A percentile compares a stretch with the other conserved stretches of the same genome.
Conservation (phyloP, 805 yeast genomes). For the Wickerhamiella brachini region DNA sequence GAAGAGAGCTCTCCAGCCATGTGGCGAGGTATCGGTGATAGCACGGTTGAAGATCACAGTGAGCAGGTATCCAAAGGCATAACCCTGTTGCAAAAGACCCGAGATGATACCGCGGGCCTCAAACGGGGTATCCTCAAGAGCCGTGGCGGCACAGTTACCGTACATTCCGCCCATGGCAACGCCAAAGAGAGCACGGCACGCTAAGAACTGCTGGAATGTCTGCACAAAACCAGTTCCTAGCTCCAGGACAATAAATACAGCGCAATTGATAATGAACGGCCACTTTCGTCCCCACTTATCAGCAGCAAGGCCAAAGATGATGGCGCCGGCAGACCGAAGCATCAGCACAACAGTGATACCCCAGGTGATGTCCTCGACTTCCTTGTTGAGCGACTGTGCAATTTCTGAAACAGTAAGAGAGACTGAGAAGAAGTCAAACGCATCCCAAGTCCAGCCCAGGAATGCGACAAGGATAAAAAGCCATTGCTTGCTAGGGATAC, state of each 20-base stretch:
- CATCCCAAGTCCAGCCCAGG: slow-evolving; percentile 58
- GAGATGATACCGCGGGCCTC: slow-evolving; percentile 47
- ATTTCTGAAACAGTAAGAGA: slow-evolving; percentile 40
- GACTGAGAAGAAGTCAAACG: slow-evolving; percentile 56
- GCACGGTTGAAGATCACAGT: slow-evolving; percentile 57
- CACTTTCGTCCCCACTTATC: slow-evolving; percentile 57
- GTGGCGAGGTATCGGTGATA: slow-evolving; percentile 32
- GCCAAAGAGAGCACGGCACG: slow-evolving; percentile 51
- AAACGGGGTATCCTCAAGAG: slow-evolving; percentile 50
- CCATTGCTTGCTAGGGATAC: slow-evolving; percentile 44
- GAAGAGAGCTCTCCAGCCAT: slow-evolving; percentile 57
- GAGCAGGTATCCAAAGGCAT: slow-evolving; percentile 53
- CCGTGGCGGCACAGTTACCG: slow-evolving; percentile 52
- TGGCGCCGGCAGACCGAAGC: slow-evolving; percentile 60
- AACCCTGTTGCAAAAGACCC: slow-evolving; percentile 72
- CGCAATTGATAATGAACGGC: slow-evolving; percentile 43
- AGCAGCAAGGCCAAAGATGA: slow-evolving; percentile 46
- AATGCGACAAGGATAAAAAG: slow-evolving; percentile 45
- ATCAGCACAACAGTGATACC: slow-evolving; percentile 59
- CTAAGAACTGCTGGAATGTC: slow-evolving; percentile 45
- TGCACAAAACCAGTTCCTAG: slow-evolving; percentile 54
- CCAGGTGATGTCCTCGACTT: slow-evolving; percentile 47
- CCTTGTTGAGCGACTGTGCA: slow-evolving; percentile 33
- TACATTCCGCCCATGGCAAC: slow-evolving; percentile 60
- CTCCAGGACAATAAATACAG: slow-evolving; percentile 40